Conservation (phyloP, 169 alveolate genomes). For the Besnoitia besnoiti region DNA sequence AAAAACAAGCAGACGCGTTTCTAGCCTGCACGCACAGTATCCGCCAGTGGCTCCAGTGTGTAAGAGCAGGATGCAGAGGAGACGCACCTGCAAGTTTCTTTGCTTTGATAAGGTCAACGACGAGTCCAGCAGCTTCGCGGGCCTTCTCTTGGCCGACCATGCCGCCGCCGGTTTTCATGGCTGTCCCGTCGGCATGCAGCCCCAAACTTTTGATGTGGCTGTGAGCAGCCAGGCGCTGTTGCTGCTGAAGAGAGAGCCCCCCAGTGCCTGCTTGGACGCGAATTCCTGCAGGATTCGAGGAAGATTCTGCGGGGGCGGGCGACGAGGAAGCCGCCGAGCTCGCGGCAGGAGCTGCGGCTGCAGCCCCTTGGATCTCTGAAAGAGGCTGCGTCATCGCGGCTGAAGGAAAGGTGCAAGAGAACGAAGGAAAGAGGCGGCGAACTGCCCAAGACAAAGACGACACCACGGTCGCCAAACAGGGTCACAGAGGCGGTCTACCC, state of each 20-base stretch:
- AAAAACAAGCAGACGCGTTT: too few relatives aligned
- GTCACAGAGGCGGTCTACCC: too few relatives aligned
- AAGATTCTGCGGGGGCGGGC: background rate
- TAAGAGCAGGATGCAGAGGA: too few relatives aligned
- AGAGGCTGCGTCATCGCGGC: background rate
- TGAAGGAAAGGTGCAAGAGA: background rate
- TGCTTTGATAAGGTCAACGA: constrained; percentile 95
- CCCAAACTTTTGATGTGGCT: constrained; percentile 99
- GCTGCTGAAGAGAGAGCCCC: background rate
- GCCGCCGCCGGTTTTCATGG: constrained; percentile 86
- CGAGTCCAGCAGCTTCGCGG: constrained; percentile 98
- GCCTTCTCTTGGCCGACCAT: constrained; percentile 98
- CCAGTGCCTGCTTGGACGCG: background rate
- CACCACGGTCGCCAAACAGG: too few relatives aligned
- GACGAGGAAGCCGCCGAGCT: background rate
- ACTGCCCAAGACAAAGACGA: background rate
- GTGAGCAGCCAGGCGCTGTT: constrained; percentile 95
- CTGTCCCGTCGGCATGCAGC: constrained; percentile 92
- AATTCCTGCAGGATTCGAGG: background rate
- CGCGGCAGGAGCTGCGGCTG: too few relatives aligned
- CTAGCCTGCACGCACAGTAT: too few relatives aligned
- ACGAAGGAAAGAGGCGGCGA: background rate
- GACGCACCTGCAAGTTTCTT: constrained; percentile 92
- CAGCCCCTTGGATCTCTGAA: background rate
- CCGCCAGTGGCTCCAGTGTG: too few relatives aligned